Conservation (phyloP, 2,329 filamentous ascomycete genomes). For the Cladorrhinum sp. region DNA sequence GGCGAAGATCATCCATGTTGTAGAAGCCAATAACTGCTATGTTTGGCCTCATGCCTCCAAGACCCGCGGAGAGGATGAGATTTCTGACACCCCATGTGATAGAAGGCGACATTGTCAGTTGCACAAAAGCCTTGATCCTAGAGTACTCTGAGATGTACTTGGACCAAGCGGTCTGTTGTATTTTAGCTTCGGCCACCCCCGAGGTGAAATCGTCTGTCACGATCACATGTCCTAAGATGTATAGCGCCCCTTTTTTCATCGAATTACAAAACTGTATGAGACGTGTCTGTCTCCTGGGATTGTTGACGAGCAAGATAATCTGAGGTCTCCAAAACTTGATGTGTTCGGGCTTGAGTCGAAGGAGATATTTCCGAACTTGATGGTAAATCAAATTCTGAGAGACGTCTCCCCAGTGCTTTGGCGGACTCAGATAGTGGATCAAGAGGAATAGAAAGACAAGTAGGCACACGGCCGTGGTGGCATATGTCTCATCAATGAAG, state of each 20-base stretch:
- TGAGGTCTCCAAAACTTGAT: conserved; percentile 94
- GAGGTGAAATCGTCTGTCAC: conserved; percentile 78
- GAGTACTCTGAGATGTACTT: conserved; percentile 81
- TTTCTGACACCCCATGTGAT: conserved; percentile 85
- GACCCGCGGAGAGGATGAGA: conserved; percentile 73
- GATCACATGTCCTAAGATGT: conserved; percentile 84
- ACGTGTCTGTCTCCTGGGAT: conserved; percentile 75
- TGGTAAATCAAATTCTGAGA: conserved; percentile 84
- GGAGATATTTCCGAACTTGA: conserved; percentile 82
- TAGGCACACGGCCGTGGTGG: conserved; percentile 69
- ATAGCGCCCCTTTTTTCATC: conserved; percentile 81
- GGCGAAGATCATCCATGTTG: conserved; percentile 72
- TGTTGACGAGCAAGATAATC: conserved; percentile 78
- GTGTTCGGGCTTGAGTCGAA: conserved; percentile 80
- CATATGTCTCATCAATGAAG: conserved; percentile 81
- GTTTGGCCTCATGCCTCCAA: conserved; percentile 87
- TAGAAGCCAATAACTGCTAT: conserved; percentile 80
- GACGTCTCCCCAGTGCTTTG: conserved; percentile 87
- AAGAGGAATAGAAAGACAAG: conserved; percentile 75
- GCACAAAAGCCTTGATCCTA: conserved; percentile 84
- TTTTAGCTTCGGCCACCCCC: conserved; percentile 75
- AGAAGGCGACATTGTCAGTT: conserved; percentile 77
- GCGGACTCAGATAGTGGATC: conserved; percentile 81
- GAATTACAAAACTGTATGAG: conserved; percentile 91
- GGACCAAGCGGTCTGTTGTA: conserved; percentile 79